phyloP scores from a whole-genome alignment of 1,284 basidiomycete genomes.

The Leccinum griseonigrum region DNA sequence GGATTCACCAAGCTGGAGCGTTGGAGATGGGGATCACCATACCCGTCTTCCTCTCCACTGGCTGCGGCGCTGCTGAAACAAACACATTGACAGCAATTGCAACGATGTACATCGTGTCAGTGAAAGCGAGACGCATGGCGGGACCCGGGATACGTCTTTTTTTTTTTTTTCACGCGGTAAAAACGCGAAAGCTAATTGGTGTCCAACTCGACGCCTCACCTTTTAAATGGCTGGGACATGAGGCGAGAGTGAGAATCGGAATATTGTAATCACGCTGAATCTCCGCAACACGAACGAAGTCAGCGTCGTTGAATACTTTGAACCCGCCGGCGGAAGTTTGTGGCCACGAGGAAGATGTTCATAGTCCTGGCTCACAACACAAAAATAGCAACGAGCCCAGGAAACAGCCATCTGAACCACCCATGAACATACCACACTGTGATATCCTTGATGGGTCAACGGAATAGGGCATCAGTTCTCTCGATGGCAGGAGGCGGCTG shows the following conservation, averaged over 20 bases:
- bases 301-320: not conserved
- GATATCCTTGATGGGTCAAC: not conserved
- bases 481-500: not conserved
- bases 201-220: not conserved
- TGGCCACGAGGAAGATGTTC: not conserved
- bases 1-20: slow-evolving; percentile 10
- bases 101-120: not conserved
- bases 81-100: not conserved
- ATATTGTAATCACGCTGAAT: not conserved
- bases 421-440: not conserved
- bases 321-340: not conserved
- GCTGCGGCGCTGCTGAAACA: not conserved
- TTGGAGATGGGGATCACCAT: slow-evolving; percentile 13
- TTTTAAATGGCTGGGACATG: not conserved
- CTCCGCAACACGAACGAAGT: not conserved
- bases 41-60: not conserved
- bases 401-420: not conserved
- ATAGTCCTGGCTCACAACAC: not conserved
- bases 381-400: not conserved
- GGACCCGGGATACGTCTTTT: not conserved
- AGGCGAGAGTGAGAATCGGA: not conserved
- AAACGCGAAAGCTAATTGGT: not conserved
- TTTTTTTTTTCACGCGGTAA: not conserved
- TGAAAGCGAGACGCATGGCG: not conserved
- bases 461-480: not conserved